Conservation (phyloP, 176 grass and related monocot genomes). For the Secale cereale region DNA sequence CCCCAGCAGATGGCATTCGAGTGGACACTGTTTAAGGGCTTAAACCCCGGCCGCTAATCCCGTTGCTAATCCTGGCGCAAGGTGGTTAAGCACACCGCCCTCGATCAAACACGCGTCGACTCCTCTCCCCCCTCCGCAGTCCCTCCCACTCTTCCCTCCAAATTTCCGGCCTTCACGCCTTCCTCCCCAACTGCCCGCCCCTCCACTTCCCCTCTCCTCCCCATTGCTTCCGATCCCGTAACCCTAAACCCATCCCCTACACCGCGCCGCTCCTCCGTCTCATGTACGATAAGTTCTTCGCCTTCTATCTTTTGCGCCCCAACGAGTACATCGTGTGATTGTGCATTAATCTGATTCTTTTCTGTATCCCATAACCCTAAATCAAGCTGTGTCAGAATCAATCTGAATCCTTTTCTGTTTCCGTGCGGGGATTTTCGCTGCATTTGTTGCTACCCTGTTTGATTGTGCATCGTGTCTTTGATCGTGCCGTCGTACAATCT, state of each 20-base stretch:
- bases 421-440: neutral
- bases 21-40: neutral
- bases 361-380: too few relatives aligned
- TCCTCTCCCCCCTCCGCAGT: neutral
- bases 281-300: neutral
- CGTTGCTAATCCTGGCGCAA: slow-evolving; percentile 40
- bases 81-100: slow-evolving; percentile 21
- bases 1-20: neutral
- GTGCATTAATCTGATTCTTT: too few relatives aligned
- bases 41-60: slow-evolving; percentile 35
- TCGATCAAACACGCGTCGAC: slow-evolving; percentile 21
- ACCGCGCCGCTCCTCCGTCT: neutral
- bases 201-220: neutral
- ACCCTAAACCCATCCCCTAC: neutral
- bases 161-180: slow-evolving; percentile 28
- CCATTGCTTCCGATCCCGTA: neutral
- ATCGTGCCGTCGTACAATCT: neutral
- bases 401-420: neutral
- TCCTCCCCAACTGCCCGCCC: neutral
- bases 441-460: neutral
- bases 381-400: too few relatives aligned
- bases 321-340: too few relatives aligned
- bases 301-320: neutral
- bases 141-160: slow-evolving; percentile 32
- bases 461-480: neutral